Evolutionary conservation across 495 filamentous ascomycete genomes (phyloP).

Genomic region (Amniculicola lignicola): DNA sequence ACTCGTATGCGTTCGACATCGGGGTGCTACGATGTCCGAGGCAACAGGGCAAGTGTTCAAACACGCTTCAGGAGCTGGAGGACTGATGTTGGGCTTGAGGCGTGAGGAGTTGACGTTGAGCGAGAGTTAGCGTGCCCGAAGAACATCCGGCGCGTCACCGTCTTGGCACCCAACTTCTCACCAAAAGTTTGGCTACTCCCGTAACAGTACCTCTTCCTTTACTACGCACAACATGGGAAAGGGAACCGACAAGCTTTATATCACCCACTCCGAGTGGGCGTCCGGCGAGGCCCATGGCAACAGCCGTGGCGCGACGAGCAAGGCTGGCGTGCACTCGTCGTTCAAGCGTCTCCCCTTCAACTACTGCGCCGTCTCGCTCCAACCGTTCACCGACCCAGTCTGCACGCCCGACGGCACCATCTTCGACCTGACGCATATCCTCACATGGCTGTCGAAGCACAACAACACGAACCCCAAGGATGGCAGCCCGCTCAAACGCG

Average conservation of each 20-base stretch:
- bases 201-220: not conserved
- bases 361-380: constrained; percentile 93
- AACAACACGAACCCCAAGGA: constrained; percentile 78
- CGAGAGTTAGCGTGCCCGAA: no score
- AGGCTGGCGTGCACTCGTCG: constrained; percentile 52
- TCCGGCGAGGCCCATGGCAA: constrained; percentile 29
- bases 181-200: not conserved
- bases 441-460: constrained; percentile 89
- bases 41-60: no score
- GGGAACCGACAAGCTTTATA: constrained; percentile 37
- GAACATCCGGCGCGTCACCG: constrained; percentile 4
- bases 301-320: constrained; percentile 16
- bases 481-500: constrained; percentile 69
- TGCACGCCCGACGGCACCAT: constrained; percentile 43
- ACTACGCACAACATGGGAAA: constrained; percentile 25
- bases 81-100: no score
- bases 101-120: no score
- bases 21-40: no score
- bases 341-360: constrained; percentile 96
- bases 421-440: constrained; percentile 46
- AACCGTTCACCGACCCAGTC: constrained; percentile 60
- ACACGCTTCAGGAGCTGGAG: no score
- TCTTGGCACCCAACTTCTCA: not conserved
- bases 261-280: constrained; percentile 37
- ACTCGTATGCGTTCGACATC: no score